Conservation (phyloP, 371 early-diverging fungal genomes). For the Polyrhizophydium stewartii region DNA sequence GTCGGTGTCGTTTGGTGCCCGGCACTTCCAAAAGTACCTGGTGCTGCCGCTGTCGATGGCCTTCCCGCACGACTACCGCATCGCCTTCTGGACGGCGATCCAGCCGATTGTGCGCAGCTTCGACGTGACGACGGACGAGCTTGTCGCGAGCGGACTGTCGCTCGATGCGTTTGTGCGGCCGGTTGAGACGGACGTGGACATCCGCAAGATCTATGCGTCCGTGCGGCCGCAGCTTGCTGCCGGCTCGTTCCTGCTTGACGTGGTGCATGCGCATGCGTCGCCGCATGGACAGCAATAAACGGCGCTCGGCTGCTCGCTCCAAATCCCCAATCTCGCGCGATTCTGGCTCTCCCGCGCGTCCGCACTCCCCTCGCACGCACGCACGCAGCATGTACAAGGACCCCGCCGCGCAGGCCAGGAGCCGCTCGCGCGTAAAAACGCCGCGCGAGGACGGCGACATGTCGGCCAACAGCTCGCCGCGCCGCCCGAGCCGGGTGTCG, state of each 20-base stretch:
- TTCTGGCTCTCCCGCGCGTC: no score
- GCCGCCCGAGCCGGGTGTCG: no score
- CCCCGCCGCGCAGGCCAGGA: no score
- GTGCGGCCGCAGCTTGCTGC: background rate
- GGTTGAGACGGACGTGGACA: background rate
- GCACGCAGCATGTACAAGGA: no score
- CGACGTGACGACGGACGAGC: no score
- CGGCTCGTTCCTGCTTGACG: background rate
- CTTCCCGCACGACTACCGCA: conserved; percentile 26
- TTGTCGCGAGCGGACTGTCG: background rate
- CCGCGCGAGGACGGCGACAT: no score
- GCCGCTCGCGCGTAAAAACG: no score
- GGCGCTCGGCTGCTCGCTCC: no score
- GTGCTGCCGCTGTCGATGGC: conserved; percentile 18
- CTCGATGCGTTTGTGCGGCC: background rate
- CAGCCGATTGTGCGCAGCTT: background rate
- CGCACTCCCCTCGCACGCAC: no score
- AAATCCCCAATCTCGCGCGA: no score
- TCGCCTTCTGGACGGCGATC: conserved; percentile 20
- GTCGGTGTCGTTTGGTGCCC: conserved; percentile 26
- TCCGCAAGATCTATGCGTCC: background rate
- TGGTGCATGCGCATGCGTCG: background rate
- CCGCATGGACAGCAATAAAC: no score
- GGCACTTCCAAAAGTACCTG: conserved; percentile 17
- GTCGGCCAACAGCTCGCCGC: no score